Evolutionary conservation across 2,329 filamentous ascomycete species (phyloP), one percentile per base, ranked within the genome.

Genomic region (Penicillium sp.): DNA sequence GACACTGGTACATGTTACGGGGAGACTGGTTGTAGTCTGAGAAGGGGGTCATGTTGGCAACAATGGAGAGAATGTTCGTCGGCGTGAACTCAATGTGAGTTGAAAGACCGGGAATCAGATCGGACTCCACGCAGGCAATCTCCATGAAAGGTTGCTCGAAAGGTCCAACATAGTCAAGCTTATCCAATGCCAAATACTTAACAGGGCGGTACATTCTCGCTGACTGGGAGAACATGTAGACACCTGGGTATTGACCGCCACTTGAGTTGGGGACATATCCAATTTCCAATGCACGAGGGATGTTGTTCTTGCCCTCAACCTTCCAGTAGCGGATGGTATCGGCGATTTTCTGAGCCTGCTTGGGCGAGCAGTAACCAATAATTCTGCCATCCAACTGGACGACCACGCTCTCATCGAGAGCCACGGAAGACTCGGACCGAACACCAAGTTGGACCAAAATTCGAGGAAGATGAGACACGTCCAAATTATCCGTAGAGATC

Each of bases 111-210:
- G 91, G 89, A 27, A 89, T 82, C 57, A 97, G 85, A 71, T 99
- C 94, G 32, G 87, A 82, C 46, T 92, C 88, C n/a, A 90, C 87
- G 64, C 91, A 92, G 19, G 94, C 92, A 70, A 99, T 96, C 45
- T 91, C 91, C 93, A 99, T 97, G 78, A 94, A 97, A 0, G 93
- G 92, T 76, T 99, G 94, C 75, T 99, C 94, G 62, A 95, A 90
- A 0, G 94, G 89, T 9, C 94, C 94, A 32, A 99, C 89, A 59
- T 85, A 91, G 74, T 99, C 94, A 64, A 89, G 81, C 70, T 89
- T 90, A 56, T 90, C 89, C 4, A 96, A 80, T 4, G 92, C 88
- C 27, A 99, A 81, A 69, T 97, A 96, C 73, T 93, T 96, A 65
- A 95, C 90, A 1, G 93, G 92, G 56, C 94, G 83, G 55, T 93